These are phyloP conservation scores for Ganoderma boninense DNA, from an alignment of 1,284 basidiomycete species.

Conservation along the genomic window DNA sequence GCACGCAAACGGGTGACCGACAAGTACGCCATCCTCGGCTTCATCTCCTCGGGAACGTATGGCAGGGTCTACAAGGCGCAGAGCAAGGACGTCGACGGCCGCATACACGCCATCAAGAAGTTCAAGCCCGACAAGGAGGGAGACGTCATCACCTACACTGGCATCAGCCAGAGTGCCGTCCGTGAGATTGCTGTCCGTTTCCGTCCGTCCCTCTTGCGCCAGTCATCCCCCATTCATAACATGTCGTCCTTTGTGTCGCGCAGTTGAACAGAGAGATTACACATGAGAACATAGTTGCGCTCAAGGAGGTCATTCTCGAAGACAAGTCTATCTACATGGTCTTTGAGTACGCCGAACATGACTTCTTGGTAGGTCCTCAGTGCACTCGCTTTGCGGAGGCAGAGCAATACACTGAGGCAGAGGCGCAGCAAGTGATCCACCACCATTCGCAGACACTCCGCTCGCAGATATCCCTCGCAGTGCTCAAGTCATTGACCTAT, in stretches of 20 bases:
- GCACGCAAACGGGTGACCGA: slow-evolving; percentile 73
- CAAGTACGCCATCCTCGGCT: slow-evolving; percentile 94
- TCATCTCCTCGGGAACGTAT: slow-evolving; percentile 98
- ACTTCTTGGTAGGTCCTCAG: slow-evolving; percentile 79
- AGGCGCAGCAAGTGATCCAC: slow-evolving; percentile 93
- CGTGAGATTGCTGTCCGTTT: slow-evolving; percentile 90
- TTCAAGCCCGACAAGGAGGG: slow-evolving; percentile 99
- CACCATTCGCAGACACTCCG: slow-evolving; percentile 94
- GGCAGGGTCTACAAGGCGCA: slow-evolving; percentile 98
- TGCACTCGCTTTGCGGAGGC: background rate
- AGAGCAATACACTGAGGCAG: background rate
- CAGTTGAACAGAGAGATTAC: slow-evolving; percentile 94
- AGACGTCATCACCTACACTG: slow-evolving; percentile 92
- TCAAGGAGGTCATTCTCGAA: slow-evolving; percentile 95
- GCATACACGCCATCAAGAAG: slow-evolving; percentile 96
- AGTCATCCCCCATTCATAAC: background rate
- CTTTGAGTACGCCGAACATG: slow-evolving; percentile 98
- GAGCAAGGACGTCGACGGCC: slow-evolving; percentile 70
- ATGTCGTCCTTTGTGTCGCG: background rate
- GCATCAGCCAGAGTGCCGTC: slow-evolving; percentile 97
- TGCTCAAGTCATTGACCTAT: slow-evolving; percentile 93
- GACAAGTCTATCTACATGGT: slow-evolving; percentile 99
- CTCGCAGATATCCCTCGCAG: slow-evolving; percentile 72
- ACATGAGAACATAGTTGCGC: slow-evolving; percentile 91
- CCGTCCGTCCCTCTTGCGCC: background rate